Conservation (phyloP, 805 yeast genomes). For the Jamesozyma piceae region DNA sequence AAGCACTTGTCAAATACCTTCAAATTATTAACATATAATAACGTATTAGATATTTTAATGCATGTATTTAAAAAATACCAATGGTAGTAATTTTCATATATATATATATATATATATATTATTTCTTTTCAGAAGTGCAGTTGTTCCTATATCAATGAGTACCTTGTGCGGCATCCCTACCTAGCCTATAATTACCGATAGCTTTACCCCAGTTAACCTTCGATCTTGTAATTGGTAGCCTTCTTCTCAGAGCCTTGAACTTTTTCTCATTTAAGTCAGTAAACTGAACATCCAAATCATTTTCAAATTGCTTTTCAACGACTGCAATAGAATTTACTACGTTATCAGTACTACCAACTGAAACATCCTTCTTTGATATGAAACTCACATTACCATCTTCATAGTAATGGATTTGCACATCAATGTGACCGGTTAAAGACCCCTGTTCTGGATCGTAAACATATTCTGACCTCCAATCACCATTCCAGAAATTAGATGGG, state of each 20-base stretch:
- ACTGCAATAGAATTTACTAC: conserved; percentile 39
- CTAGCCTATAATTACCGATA: conserved; percentile 79
- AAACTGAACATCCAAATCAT: conserved; percentile 52
- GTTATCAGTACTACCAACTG: conserved; percentile 14
- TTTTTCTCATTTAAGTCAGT: conserved; percentile 64
- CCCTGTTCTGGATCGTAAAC: conserved; percentile 30
- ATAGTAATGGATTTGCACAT: conserved; percentile 77
- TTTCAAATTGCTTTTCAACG: conserved; percentile 65
- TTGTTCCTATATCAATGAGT: conserved; percentile 12
- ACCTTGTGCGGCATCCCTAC: conserved; percentile 60
- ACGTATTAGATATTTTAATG: not conserved
- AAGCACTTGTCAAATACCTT: not conserved
- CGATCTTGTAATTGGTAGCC: conserved; percentile 83
- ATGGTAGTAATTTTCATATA: no score
- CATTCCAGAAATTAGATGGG: conserved; percentile 77
- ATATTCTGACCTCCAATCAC: conserved; percentile 75
- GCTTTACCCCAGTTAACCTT: conserved; percentile 94
- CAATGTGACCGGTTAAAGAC: conserved; percentile 43
- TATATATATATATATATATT: no score
- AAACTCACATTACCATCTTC: conserved; percentile 94
- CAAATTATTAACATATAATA: no score
- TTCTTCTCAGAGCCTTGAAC: conserved; percentile 81
- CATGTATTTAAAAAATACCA: not conserved
- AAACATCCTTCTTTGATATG: conserved; percentile 36
- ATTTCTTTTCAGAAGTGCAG: not conserved